Evolutionary conservation across 345 rosid species (phyloP).

Genomic region (Carallia pectinifolia): DNA sequence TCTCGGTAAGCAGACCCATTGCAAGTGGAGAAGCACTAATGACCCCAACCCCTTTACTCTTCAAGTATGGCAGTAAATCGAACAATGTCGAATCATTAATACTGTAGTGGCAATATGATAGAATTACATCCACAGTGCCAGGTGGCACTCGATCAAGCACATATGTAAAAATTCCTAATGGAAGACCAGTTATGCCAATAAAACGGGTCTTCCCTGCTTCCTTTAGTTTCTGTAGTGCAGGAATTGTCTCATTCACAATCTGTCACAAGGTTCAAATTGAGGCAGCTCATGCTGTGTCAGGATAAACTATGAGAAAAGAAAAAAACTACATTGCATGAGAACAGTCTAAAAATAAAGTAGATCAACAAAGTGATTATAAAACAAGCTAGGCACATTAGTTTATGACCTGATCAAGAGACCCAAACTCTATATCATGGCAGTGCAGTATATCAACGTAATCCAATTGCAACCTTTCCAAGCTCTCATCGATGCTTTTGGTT

Average conservation of each 20-base stretch:
- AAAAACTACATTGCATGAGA: no score
- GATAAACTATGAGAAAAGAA: not conserved
- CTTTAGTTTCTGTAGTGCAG: constrained; percentile 80
- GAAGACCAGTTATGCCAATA: constrained; percentile 93
- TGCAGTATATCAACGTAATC: constrained; percentile 89
- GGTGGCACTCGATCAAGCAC: constrained; percentile 86
- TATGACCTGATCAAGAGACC: constrained; percentile 81
- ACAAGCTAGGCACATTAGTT: not conserved
- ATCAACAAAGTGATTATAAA: not conserved
- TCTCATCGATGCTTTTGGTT: constrained; percentile 77
- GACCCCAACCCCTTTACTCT: constrained; percentile 77
- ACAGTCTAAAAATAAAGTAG: no score
- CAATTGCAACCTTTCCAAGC: constrained; percentile 79
- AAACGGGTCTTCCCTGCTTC: constrained; percentile 79
- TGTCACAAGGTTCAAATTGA: constrained; percentile 25
- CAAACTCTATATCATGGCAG: constrained; percentile 88
- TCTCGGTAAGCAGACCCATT: constrained; percentile 85
- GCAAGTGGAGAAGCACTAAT: constrained; percentile 89
- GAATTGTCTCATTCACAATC: constrained; percentile 91
- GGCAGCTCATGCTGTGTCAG: not conserved
- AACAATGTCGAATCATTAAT: constrained; percentile 67
- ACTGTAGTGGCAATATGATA: constrained; percentile 82
- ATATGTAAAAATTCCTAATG: constrained; percentile 54
- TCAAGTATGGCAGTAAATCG: constrained; percentile 81
- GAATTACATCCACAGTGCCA: constrained; percentile 67